Base-by-base conservation (phyloP, 257 asterid species). In the Jasminum sambac region DNA sequence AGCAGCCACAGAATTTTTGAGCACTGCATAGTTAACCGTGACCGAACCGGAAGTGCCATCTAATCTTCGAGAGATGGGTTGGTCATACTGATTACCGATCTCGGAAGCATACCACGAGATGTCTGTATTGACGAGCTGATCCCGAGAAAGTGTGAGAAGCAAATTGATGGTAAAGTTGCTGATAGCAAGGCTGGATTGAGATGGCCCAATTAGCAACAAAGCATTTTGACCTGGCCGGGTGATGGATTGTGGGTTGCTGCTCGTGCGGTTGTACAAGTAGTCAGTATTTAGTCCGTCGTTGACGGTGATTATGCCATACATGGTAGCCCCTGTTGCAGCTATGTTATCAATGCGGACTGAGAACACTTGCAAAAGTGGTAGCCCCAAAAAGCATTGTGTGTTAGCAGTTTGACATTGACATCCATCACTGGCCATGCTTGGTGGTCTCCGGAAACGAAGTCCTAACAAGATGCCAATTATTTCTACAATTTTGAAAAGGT, bases 381-480 rank as follows among this genome's bases (percentile, higher is more conserved):
- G 64, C n/a, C 64, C 64, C 14, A 16, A 59, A 34, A 11, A 12
- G 34, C 9, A 23, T 30, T 30, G 36, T 1, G 2, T 30, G 36
- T 30, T 30, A 1, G n/a, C n/a, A n/a, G 36, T 30, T 30, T 30
- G 36, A 30, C 36, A 30, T 4, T 30, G 64, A 5, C 64, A 30
- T 5, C 24, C 64, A 19, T 26, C 38, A 46, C 2, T 12, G 21
- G 57, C 14, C 57, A 46, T 59, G 36, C n/a, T 6, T 59, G 46
- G 46, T 30, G 12, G 36, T 12, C 7, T 26, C 36, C 23, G 24
- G 64, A 14, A 42, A 12, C 64, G 14, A 26, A 21, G 38, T 59
- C 64, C 64, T 14, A 21, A 21, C 64, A 59, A 59, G 64, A 59
- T 59, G 64, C 64, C 64, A 59, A 59, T 5, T 59, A 59, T 59